Evolutionary conservation across 176 grass and related monocot species (phyloP).

Genomic region (Lolium multiflorum): DNA sequence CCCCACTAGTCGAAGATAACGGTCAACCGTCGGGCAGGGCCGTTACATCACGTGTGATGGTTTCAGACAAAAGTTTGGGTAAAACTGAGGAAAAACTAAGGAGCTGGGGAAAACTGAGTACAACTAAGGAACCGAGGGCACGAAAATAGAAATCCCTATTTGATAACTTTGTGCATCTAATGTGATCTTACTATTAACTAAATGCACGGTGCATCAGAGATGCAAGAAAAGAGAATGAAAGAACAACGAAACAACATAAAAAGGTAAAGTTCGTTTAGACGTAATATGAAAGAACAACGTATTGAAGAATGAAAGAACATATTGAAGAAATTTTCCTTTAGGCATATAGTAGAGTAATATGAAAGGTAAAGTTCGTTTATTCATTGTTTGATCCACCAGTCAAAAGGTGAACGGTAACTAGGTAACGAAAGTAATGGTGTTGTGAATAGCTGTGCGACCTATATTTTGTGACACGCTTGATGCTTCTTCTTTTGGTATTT

Average conservation of each 20-base stretch:
- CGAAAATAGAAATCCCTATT: no score
- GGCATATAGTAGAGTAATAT: background rate
- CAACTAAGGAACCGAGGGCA: no score
- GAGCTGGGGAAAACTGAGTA: no score
- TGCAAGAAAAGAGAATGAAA: background rate
- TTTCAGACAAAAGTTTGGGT: no score
- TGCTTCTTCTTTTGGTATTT: slow-evolving; percentile 16
- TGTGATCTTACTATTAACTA: slow-evolving; percentile 23
- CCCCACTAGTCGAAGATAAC: no score
- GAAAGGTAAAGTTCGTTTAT: slow-evolving; percentile 11
- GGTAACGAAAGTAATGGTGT: background rate
- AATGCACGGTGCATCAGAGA: background rate
- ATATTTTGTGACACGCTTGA: slow-evolving; percentile 5
- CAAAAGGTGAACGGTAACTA: slow-evolving; percentile 3
- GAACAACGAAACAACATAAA: no score
- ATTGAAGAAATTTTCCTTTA: background rate
- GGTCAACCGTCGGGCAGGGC: no score
- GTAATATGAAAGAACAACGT: no score
- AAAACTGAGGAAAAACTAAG: no score
- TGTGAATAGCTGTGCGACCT: background rate
- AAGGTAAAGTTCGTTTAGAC: no score
- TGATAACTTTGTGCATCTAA: background rate
- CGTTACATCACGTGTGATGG: no score
- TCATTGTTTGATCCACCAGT: slow-evolving; percentile 10
- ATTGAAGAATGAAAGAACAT: background rate